Conservation (phyloP, 257 asterid genomes). For the Solanum lycopersicoides region DNA sequence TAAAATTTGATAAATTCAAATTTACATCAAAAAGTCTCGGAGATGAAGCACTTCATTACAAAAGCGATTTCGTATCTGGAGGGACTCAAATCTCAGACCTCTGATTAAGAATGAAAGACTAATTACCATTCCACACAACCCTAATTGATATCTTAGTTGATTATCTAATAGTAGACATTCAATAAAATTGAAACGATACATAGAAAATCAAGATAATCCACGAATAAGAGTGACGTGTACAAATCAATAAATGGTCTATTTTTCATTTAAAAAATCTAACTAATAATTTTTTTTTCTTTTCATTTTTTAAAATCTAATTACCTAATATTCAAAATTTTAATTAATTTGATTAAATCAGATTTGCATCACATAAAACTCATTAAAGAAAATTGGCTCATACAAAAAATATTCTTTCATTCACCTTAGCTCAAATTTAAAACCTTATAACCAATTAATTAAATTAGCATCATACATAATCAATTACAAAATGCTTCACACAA, state of each 20-base stretch:
- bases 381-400: background rate
- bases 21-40: fast-evolving
- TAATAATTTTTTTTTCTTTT: too few species aligned
- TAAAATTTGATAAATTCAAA: fast-evolving
- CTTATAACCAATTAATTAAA: background rate
- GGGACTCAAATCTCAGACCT: too few species aligned
- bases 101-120: fast-evolving
- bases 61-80: fast-evolving
- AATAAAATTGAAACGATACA: background rate
- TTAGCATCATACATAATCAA: background rate
- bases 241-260: background rate
- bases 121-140: too few species aligned
- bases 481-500: background rate
- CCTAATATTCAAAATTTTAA: background rate
- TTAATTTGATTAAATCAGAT: too few species aligned
- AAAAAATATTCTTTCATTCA: background rate
- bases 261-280: too few species aligned
- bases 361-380: fast-evolving
- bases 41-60: fast-evolving
- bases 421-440: background rate
- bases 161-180: background rate
- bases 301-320: background rate
- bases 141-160: fast-evolving
- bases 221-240: background rate
- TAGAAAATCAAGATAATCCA: background rate